Conservation (phyloP, 2,329 filamentous ascomycete genomes). For the Colletotrichum acutatum region DNA sequence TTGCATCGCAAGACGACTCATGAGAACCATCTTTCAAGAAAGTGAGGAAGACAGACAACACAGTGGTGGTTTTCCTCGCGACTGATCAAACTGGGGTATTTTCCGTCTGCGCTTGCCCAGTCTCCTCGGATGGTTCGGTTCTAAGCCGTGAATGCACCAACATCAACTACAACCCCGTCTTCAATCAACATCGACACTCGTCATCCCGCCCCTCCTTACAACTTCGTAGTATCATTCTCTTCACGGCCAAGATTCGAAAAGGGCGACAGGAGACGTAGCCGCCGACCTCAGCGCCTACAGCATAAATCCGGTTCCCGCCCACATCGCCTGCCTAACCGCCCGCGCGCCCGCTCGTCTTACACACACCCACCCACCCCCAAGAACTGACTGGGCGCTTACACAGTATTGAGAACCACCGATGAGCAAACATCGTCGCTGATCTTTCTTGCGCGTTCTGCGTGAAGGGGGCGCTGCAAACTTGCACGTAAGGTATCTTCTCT, state of each 20-base stretch:
- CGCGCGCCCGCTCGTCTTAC: background rate
- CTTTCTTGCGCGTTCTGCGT: background rate
- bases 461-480: background rate
- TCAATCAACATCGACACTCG: background rate
- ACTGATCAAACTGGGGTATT: too few species aligned
- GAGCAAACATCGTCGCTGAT: background rate
- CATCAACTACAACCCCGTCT: background rate
- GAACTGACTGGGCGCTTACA: background rate
- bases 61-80: background rate
- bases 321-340: background rate
- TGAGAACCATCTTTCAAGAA: background rate
- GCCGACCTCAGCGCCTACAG: background rate
- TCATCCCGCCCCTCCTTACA: background rate
- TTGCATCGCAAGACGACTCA: background rate
- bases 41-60: too few species aligned
- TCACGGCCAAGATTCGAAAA: background rate
- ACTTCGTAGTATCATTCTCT: background rate
- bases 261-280: background rate
- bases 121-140: background rate
- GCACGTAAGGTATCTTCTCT: background rate
- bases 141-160: background rate
- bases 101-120: too few species aligned
- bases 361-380: background rate
- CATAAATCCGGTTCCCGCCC: background rate
- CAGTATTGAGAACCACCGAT: background rate